phyloP scores from a whole-genome alignment of 2,329 filamentous ascomycete genomes.

The Aspergillus felis region DNA sequence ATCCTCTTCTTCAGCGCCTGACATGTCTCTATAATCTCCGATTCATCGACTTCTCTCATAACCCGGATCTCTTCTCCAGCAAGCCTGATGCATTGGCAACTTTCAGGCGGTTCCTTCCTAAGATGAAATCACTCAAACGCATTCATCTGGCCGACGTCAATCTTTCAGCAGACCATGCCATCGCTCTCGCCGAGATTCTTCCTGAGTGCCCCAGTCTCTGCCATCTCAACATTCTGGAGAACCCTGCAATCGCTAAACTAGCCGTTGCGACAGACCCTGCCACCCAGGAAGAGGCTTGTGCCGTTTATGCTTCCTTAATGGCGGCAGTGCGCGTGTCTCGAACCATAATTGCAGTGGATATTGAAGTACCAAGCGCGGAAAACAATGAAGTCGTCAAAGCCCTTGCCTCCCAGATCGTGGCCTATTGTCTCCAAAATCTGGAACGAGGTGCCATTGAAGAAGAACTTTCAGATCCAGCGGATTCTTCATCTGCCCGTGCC shows the following conservation, averaged over 20 bases:
- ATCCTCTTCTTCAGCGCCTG: constrained; percentile 70
- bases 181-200: constrained; percentile 83
- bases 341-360: constrained; percentile 82
- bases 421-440: constrained; percentile 89
- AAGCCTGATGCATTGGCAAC: constrained; percentile 70
- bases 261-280: constrained; percentile 75
- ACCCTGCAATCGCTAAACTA: constrained; percentile 58
- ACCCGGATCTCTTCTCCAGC: constrained; percentile 70
- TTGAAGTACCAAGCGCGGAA: constrained; percentile 76
- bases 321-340: constrained; percentile 80
- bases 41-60: constrained; percentile 91
- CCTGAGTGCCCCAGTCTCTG: constrained; percentile 78
- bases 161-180: constrained; percentile 81
- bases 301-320: constrained; percentile 86
- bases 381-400: constrained; percentile 90
- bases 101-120: constrained; percentile 78
- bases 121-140: constrained; percentile 71
- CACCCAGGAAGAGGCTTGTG: constrained; percentile 87
- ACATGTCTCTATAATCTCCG: constrained; percentile 67
- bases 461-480: constrained; percentile 44
- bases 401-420: constrained; percentile 88
- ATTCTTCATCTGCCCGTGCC: constrained; percentile 41
- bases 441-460: constrained; percentile 70
- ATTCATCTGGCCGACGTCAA: constrained; percentile 83
- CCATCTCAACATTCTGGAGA: constrained; percentile 83